Evolutionary conservation across 306 rosid genomes (phyloP), one percentile per base, ranked within the genome.

Genomic region (Rosa persica): DNA sequence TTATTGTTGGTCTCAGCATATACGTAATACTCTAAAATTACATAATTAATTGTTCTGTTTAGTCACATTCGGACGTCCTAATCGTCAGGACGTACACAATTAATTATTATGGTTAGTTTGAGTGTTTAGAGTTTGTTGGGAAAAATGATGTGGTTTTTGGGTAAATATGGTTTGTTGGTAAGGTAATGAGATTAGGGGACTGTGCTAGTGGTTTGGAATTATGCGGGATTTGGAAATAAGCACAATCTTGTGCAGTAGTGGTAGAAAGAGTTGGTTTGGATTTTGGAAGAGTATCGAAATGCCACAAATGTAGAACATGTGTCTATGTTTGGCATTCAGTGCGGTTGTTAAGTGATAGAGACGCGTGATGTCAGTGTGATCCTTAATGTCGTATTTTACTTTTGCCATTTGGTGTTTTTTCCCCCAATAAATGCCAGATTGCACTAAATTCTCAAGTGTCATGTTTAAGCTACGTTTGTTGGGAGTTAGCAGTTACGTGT

Each of bases 341-440:
- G 76, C 13, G 76, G 76, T 72, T 72, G 76, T 72, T 54, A 34
- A 52, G 36, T 12, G 48, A 72, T 20, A 6, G 23, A n/a, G 76
- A 73, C 36, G 36, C 57, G 17, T 72, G 46, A 16, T 65, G 70
- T 65, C 46, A 65, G 13, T 65, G 44, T 16, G 46, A 65, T 36
- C 44, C 44, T 36, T 16, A 2, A 34, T 65, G 19, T 7, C 12
- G 17, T 36, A 2, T 65, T 64, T 30, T 64, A 5, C 2, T 6
- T 27, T 30, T 30, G 9, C 1, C 67, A 30, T 62, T 34, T 15
- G 8, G 17, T 13, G 12, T 62, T 27, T 30, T 61, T 4, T 1
- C 0, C 4, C 19, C 23, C 61, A 20, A 12, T 55, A 55, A 55
- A 30, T 30, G 67, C 36, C 40, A 27, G 12, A 61, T 20, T 25